Conservation (phyloP, 305 asterid genomes). For the Rubia tinctorum region DNA sequence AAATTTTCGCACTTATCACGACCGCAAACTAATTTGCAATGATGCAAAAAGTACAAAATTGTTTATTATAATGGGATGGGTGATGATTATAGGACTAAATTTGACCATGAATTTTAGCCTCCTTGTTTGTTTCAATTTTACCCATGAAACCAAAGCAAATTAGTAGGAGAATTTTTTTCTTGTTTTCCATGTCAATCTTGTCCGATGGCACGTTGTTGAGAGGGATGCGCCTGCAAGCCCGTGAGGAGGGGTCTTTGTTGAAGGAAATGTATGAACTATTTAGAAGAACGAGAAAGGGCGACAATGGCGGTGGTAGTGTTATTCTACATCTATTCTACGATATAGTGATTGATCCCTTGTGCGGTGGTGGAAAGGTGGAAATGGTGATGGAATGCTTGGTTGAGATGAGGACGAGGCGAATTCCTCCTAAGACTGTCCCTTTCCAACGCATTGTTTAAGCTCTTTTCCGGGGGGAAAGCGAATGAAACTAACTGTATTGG, state of each 20-base stretch:
- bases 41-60: slow-evolving; percentile 33
- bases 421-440: neutral
- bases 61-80: slow-evolving; percentile 26
- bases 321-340: neutral
- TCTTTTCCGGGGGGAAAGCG: neutral
- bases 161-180: neutral
- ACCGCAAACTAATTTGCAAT: slow-evolving; percentile 46
- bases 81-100: slow-evolving; percentile 30
- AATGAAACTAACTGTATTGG: slow-evolving; percentile 2
- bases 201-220: slow-evolving; percentile 5
- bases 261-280: neutral
- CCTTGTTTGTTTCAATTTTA: slow-evolving; percentile 12
- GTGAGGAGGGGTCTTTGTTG: slow-evolving; percentile 3
- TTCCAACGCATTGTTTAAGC: neutral
- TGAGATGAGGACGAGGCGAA: slow-evolving; percentile 3
- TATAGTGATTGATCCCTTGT: slow-evolving; percentile 13
- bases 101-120: slow-evolving; percentile 29
- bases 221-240: slow-evolving; percentile 12
- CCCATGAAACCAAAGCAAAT: too few species aligned
- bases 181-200: neutral
- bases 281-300: slow-evolving; percentile 5
- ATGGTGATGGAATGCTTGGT: neutral
- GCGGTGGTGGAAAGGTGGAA: slow-evolving; percentile 2
- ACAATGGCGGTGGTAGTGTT: neutral
- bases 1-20: slow-evolving; percentile 62